Conservation (phyloP, 2,329 filamentous ascomycete species). For the Hymenoscyphus scutula region DNA sequence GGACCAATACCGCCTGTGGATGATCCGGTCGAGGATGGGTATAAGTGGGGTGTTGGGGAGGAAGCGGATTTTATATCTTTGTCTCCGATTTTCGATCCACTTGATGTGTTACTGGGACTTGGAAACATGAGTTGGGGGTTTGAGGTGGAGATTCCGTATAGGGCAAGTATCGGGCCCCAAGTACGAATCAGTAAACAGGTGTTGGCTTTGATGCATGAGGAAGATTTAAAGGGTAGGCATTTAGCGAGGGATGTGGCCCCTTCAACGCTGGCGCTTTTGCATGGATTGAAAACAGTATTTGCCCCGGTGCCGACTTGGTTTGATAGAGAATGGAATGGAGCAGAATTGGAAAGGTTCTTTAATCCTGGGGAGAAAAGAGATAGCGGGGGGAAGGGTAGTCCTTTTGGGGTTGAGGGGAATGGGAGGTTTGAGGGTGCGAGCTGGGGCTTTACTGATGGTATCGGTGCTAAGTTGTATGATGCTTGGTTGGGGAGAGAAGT, state of each 20-base stretch:
- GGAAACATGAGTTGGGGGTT: background rate
- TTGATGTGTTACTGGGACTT: background rate
- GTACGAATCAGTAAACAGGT: background rate
- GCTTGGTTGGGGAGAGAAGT: background rate
- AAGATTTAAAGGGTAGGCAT: slow-evolving; percentile 70
- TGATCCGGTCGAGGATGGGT: background rate
- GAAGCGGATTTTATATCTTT: background rate
- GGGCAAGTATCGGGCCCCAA: background rate
- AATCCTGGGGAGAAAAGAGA: background rate
- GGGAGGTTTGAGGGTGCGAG: background rate
- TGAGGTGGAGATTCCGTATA: background rate
- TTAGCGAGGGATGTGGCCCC: slow-evolving; percentile 71
- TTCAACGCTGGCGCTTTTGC: slow-evolving; percentile 66
- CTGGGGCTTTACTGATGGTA: background rate
- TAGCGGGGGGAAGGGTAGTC: background rate
- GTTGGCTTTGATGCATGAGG: slow-evolving; percentile 47
- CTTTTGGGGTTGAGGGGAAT: background rate
- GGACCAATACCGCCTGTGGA: background rate
- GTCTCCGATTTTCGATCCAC: background rate
- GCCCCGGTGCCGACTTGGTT: slow-evolving; percentile 78
- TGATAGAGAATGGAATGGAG: slow-evolving; percentile 66
- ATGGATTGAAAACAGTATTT: slow-evolving; percentile 65
- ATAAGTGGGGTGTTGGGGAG: background rate
- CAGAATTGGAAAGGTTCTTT: slow-evolving; percentile 50
- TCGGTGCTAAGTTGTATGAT: background rate